Percentiles rank a stretch among this genome's conserved stretches.
Conservation (phyloP, 139 green algal genomes). For the Coelastrella sp. region DNA sequence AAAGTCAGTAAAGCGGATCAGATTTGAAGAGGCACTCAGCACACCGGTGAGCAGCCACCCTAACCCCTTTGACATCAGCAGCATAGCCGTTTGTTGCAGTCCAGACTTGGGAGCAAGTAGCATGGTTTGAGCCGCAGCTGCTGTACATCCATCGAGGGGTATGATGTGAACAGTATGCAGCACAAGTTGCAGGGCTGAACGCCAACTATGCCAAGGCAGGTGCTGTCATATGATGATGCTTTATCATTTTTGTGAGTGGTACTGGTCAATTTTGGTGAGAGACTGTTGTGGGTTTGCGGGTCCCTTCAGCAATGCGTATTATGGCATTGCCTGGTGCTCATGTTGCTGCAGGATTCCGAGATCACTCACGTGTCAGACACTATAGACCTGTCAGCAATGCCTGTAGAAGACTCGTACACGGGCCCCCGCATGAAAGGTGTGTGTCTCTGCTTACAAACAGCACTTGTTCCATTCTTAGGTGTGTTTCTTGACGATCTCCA, state of each 20-base stretch:
- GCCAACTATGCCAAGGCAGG: too few relatives aligned
- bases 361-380: constrained; percentile 59
- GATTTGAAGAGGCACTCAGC: constrained; percentile 91
- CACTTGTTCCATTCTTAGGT: too few relatives aligned
- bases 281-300: background rate
- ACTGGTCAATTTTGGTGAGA: background rate
- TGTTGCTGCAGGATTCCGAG: constrained; percentile 45
- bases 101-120: background rate
- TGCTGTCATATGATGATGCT: too few relatives aligned
- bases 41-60: constrained; percentile 62
- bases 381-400: constrained; percentile 79
- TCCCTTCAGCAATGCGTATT: background rate
- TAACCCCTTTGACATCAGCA: too few relatives aligned
- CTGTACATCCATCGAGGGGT: too few relatives aligned
- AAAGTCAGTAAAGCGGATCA: constrained; percentile 87
- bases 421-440: constrained; percentile 85
- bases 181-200: too few relatives aligned
- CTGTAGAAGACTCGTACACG: constrained; percentile 88
- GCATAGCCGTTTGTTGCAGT: too few relatives aligned
- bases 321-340: background rate
- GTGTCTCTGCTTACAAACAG: background rate
- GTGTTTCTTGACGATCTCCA: too few relatives aligned
- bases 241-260: background rate
- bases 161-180: too few relatives aligned
- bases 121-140: too few relatives aligned